Percentiles rank a stretch among this genome's conserved stretches.
These are phyloP conservation scores for Solanum clarkiae DNA, from an alignment of 257 asterid species.

Conservation along the genomic window DNA sequence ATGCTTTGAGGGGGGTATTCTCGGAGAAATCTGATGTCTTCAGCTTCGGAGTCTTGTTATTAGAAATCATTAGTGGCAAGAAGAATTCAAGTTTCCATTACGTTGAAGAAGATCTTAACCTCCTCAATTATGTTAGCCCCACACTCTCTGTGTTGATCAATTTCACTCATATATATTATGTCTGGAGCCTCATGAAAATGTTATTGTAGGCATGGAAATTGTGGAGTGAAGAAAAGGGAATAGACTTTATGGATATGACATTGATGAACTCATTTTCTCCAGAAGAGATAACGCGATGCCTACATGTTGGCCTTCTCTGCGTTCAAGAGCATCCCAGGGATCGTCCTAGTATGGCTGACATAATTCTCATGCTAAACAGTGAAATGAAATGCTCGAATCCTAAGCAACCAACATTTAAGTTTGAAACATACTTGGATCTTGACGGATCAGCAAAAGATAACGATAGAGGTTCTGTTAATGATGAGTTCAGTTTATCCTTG, in stretches of 20 bases:
- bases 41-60: constrained; percentile 4
- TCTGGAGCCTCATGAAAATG: background rate
- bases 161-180: background rate
- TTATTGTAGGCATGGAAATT: constrained; percentile 3
- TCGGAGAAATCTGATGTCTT: constrained; percentile 6
- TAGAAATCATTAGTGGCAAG: constrained; percentile 5
- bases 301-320: background rate
- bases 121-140: background rate
- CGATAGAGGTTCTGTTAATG: background rate
- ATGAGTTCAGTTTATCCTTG: background rate
- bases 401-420: constrained; percentile 3
- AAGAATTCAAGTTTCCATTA: constrained; percentile 2
- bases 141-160: background rate
- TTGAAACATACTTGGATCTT: background rate
- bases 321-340: constrained; percentile 2
- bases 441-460: background rate
- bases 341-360: background rate
- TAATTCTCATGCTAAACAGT: constrained; percentile 4
- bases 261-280: background rate
- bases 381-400: constrained; percentile 12
- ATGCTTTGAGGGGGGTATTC: constrained; percentile 3
- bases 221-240: background rate
- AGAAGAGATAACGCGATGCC: background rate
- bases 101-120: background rate
- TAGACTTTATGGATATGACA: background rate